Evolutionary conservation across 495 filamentous ascomycete genomes (phyloP).

Genomic region (Thozetella sp.): DNA sequence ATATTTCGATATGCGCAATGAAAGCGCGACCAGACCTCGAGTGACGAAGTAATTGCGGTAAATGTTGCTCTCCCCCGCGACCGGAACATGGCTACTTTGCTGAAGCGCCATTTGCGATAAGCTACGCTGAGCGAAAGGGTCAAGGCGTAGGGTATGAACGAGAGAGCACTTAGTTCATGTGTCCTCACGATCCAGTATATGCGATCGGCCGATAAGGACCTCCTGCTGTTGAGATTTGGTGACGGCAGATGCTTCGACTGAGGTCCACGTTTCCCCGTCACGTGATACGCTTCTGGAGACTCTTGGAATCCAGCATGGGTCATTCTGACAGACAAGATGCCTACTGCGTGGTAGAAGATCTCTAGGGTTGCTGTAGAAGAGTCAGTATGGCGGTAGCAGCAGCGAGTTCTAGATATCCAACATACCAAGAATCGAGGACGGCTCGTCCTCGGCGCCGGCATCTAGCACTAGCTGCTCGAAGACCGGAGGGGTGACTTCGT

Average conservation of each 20-base stretch:
- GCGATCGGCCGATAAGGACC: conserved; percentile 64
- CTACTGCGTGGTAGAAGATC: conserved; percentile 70
- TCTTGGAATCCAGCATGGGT: conserved; percentile 22
- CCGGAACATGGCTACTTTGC: conserved; percentile 63
- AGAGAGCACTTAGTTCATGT: conserved; percentile 55
- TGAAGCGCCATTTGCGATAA: conserved; percentile 72
- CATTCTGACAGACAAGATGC: conserved; percentile 57
- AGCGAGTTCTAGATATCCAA: conserved; percentile 31
- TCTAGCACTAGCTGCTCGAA: conserved; percentile 67
- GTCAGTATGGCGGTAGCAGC: conserved; percentile 6
- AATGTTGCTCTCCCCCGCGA: conserved; percentile 63
- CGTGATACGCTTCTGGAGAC: conserved; percentile 19
- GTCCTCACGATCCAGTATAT: conserved; percentile 62
- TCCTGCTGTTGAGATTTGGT: conserved; percentile 55
- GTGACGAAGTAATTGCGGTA: conserved; percentile 9
- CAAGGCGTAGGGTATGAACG: conserved; percentile 69
- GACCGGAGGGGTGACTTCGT: conserved; percentile 55
- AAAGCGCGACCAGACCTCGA: background rate
- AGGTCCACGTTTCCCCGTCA: conserved; percentile 10
- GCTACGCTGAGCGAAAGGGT: conserved; percentile 68
- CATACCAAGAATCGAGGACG: conserved; percentile 47
- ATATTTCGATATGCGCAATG: background rate
- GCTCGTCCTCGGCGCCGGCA: conserved; percentile 36
- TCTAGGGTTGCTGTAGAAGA: conserved; percentile 57
- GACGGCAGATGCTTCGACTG: conserved; percentile 50